Base-by-base conservation (phyloP, 2,329 filamentous ascomycete species). In the Neofusicoccum umdonicola region DNA sequence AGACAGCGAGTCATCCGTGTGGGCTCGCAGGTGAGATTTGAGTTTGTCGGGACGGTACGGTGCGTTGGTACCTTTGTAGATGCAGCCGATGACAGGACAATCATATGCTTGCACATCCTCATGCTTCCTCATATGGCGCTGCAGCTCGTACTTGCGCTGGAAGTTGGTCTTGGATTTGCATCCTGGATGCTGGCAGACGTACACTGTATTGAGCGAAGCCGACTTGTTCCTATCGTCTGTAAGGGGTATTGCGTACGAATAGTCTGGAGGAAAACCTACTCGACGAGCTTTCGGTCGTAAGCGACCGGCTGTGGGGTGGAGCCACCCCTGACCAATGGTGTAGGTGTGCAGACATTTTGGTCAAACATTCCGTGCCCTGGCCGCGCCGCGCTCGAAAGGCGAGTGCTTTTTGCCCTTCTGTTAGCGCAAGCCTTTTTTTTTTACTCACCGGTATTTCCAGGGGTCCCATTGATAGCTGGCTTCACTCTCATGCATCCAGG, bases 381-480 rank as follows among this genome's bases (percentile, higher is more conserved):
- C 19, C 19, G 19, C 2, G 19, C 19, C 19, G 19, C 19, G 19
- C 19, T 37, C 35, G 35, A 8, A 37, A 37, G 35, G 4, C 35
- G 35, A 22, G 22, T 22, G 22, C 35, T 13, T 48, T 48, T 65
- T 66, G 67, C 67, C 67, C 68, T 67, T 56, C 44, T 54, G 58
- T 69, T 44, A 69, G 66, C 67, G 67, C 66, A 62, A 67, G 64
- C 66, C 64, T 68, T 69, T 69, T 69, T 19, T 68, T 69, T 69
- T 68, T 62, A 22, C 34, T 47, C 44, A 47, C 44, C 44, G 44
- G 44, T 47, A 47, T 47, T 47, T 47, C 44, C 17, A 47, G 17
- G 17, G 44, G 1, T 47, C 44, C 17, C 44, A 22, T 19, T 22
- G 44, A 19, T 47, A 47, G n/a, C 44, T 47, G n/a, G n/a, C 17